These are phyloP conservation scores for Botrytis byssoidea DNA, from an alignment of 2,329 filamentous ascomycete genomes.

Conservation along the genomic window DNA sequence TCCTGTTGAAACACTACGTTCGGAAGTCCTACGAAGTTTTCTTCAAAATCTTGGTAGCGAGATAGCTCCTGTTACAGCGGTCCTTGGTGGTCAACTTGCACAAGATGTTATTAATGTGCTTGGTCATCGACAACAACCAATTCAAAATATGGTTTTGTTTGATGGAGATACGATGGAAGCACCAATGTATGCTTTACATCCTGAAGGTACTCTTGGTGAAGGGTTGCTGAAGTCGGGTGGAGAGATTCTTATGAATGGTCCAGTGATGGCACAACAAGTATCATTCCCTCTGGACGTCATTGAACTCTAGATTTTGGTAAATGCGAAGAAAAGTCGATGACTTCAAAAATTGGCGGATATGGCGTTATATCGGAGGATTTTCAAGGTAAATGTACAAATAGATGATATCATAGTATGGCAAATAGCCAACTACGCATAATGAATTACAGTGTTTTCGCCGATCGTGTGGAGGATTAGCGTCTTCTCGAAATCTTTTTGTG, in stretches of 20 bases:
- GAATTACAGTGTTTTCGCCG: not conserved
- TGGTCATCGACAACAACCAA: constrained; percentile 84
- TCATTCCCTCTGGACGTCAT: constrained; percentile 31
- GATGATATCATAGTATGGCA: constrained; percentile 13
- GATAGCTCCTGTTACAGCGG: constrained; percentile 81
- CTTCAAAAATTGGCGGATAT: not conserved
- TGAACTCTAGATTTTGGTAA: constrained; percentile 23
- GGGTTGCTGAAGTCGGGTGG: constrained; percentile 38
- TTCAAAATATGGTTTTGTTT: constrained; percentile 93
- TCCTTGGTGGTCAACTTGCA: constrained; percentile 84
- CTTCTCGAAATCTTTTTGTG: not conserved
- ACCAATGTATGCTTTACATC: constrained; percentile 78
- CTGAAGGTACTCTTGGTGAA: constrained; percentile 56
- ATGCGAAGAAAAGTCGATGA: not conserved
- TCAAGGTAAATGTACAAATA: constrained; percentile 15
- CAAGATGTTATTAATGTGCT: constrained; percentile 98
- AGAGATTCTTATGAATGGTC: constrained; percentile 20
- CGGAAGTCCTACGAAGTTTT: constrained; percentile 78
- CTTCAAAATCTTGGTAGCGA: constrained; percentile 83
- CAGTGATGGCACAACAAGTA: constrained; percentile 19
- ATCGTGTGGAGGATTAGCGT: not conserved
- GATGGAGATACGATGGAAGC: constrained; percentile 80
- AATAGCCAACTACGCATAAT: constrained; percentile 3
- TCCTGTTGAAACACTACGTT: constrained; percentile 63
- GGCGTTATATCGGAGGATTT: constrained; percentile 24